Base-by-base conservation (phyloP, 768 basidiomycete species). In the Clavaria fumosa region DNA sequence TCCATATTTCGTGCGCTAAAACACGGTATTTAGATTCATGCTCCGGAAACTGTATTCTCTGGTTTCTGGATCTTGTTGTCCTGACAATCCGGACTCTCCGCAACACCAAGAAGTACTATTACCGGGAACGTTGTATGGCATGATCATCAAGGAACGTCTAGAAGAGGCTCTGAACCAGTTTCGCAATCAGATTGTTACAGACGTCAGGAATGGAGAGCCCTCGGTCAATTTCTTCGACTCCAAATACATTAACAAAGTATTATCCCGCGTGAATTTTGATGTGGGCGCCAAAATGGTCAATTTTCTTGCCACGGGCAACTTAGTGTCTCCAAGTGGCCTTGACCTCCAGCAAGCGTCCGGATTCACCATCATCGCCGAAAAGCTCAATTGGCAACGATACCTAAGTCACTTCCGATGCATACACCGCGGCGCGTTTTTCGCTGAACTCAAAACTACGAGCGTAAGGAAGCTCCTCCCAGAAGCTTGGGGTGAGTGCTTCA, bases 351-450 rank as follows among this genome's bases (percentile, higher is more conserved):
- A 99, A 57, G 80, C 91, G 0, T 81, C 90, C 12, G 95, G 95
- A n/a, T 97, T 93, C 59, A 97, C 95, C 1, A 95, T 99, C 47
- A 83, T 97, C 23, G 95, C 91, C 4, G 95, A 99, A 63, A 97
- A 97, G 59, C 68, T 99, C 43, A 99, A 99, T 57, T 99, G 95
- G 76, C 79, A 84, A 47, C 88, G 95, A 24, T 99, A 96, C 57
- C 89, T 99, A 57, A 84, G 83, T 52, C 95, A 99, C 61, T 99
- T 99, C 66, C 71, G 95, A 40, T 95, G 85, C 56, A 89, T 99
- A 21, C 95, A 99, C 60, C 85, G 95, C 60, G 95, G 95, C 55
- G 90, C 95, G 24, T 99, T 99, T 72, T 99, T 99, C 53, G 85
- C 91, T 5, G 90, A 97, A 56, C 73, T 97, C 38, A 96, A 96